A percentile compares a stretch with the other conserved stretches of the same genome.
Conservation (phyloP, 1,139 yeast genomes). For the Suhomyces maxii region DNA sequence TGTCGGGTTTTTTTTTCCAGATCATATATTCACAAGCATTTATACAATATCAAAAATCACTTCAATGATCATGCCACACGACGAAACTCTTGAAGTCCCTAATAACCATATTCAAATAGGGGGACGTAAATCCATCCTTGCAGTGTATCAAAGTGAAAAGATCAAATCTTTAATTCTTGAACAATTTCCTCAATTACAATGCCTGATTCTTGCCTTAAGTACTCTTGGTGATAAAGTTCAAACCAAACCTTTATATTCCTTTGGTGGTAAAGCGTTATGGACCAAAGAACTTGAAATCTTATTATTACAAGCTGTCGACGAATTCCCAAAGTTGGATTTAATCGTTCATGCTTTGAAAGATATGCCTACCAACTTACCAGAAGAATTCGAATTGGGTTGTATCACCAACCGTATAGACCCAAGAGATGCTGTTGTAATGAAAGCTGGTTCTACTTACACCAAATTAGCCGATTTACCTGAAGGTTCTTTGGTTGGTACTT, state of each 20-base stretch:
- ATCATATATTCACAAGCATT: neutral
- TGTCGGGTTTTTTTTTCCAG: neutral
- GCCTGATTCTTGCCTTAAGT: slow-evolving; percentile 74
- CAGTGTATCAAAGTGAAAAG: slow-evolving; percentile 80
- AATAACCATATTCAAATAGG: slow-evolving; percentile 59
- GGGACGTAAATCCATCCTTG: slow-evolving; percentile 84
- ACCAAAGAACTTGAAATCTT: slow-evolving; percentile 89
- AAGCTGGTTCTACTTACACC: slow-evolving; percentile 60
- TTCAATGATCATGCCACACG: slow-evolving; percentile 10
- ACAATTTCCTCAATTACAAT: slow-evolving; percentile 57
- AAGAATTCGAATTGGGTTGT: slow-evolving; percentile 87
- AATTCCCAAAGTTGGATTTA: slow-evolving; percentile 71
- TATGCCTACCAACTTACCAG: slow-evolving; percentile 91
- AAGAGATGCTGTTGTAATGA: slow-evolving; percentile 90
- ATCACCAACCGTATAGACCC: slow-evolving; percentile 86
- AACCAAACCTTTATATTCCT: slow-evolving; percentile 82
- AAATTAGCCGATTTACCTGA: slow-evolving; percentile 71
- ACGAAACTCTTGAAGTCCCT: slow-evolving; percentile 17
- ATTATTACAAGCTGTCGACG: slow-evolving; percentile 61
- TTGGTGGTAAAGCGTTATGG: slow-evolving; percentile 97
- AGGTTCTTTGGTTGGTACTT: slow-evolving; percentile 89
- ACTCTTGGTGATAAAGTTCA: slow-evolving; percentile 91
- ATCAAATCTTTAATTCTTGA: slow-evolving; percentile 62
- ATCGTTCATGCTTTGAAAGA: slow-evolving; percentile 94
- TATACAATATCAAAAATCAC: neutral